Conservation (phyloP, 345 rosid species). For the Salix purpurea region DNA sequence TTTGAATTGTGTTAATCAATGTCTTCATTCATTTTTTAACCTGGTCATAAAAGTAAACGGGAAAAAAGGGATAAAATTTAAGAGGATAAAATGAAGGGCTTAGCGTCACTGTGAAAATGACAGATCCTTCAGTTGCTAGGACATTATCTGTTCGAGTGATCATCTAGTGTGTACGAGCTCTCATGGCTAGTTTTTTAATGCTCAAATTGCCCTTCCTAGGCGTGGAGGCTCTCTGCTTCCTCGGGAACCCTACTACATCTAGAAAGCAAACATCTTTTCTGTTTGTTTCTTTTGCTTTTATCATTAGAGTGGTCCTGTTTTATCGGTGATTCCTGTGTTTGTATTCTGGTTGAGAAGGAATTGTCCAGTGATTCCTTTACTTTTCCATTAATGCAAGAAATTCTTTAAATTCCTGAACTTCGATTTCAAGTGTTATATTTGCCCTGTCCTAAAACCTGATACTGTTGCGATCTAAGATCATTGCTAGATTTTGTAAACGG, state of each 20-base stretch:
- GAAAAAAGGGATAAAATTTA: background rate
- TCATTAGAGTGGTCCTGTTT: slow-evolving; percentile 24
- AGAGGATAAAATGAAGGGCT: background rate
- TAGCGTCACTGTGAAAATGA: slow-evolving; percentile 27
- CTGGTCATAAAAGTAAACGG: background rate
- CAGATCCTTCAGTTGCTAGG: slow-evolving; percentile 25
- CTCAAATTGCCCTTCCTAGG: slow-evolving; percentile 27
- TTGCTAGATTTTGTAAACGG: background rate
- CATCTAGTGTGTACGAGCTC: slow-evolving; percentile 3
- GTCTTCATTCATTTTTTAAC: background rate
- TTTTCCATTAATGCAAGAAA: background rate
- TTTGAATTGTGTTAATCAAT: background rate
- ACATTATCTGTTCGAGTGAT: slow-evolving; percentile 37
- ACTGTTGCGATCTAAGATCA: background rate
- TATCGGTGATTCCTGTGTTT: background rate
- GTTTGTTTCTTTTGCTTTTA: slow-evolving; percentile 33
- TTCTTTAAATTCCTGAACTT: background rate
- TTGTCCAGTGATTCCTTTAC: background rate
- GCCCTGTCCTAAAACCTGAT: background rate
- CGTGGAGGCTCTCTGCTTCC: slow-evolving; percentile 29
- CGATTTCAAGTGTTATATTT: background rate
- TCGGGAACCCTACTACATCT: slow-evolving; percentile 12
- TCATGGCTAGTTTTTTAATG: background rate
- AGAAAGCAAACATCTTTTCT: slow-evolving; percentile 41
- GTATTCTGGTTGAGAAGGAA: background rate